Conservation (phyloP, 2,329 filamentous ascomycete genomes). For the Aspergillus quadrilineatus region DNA sequence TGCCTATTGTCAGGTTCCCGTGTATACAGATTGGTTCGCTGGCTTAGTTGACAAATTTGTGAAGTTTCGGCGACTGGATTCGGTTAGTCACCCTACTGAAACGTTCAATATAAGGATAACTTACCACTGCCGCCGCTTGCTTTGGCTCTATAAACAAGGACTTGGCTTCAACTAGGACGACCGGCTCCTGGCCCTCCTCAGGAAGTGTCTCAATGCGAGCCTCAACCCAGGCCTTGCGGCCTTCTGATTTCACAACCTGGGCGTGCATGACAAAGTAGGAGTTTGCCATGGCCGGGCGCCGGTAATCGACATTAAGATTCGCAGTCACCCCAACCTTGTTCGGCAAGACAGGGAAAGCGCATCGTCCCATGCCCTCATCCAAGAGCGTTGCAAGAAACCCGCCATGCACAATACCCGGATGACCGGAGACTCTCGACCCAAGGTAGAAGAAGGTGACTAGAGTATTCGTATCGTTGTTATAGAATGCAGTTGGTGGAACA, state of each 20-base stretch:
- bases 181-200: constrained; percentile 60
- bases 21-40: not conserved
- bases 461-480: constrained; percentile 66
- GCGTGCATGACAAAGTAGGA: constrained; percentile 76
- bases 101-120: constrained; percentile 34
- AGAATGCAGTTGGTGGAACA: constrained; percentile 78
- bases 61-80: constrained; percentile 25
- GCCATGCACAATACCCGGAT: constrained; percentile 87
- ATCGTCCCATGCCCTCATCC: constrained; percentile 84
- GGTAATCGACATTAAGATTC: constrained; percentile 78
- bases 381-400: constrained; percentile 88
- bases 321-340: constrained; percentile 81
- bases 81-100: constrained; percentile 1
- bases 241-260: constrained; percentile 80
- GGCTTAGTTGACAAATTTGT: constrained; percentile 22
- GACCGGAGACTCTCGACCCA: constrained; percentile 78
- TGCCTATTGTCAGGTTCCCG: not conserved
- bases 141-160: constrained; percentile 87
- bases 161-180: constrained; percentile 75
- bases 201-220: constrained; percentile 79
- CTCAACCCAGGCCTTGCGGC: constrained; percentile 91
- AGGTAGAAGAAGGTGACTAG: constrained; percentile 74
- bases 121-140: constrained; percentile 72
- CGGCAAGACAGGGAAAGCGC: constrained; percentile 83
- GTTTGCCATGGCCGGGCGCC: constrained; percentile 72